Evolutionary conservation across 176 grass and related monocot genomes (phyloP), one percentile per base, ranked within the genome.

Genomic region (Miscanthus lutarioriparius): DNA sequence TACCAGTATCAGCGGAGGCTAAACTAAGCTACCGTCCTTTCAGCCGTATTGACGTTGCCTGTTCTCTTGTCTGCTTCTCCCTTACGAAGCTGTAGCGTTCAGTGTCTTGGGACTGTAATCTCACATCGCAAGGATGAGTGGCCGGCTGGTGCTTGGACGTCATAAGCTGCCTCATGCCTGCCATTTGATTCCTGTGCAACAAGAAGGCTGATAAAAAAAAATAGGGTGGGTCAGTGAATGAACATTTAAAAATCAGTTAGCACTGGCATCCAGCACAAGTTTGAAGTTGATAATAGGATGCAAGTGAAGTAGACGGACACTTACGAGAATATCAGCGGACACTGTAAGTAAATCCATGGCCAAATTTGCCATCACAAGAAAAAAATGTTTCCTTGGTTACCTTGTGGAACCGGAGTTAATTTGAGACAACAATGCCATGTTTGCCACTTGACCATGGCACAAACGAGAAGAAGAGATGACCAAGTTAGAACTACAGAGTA

Each of bases 1-100:
- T 53, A 85, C 23, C 82, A 23, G 64, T 2, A 78, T 26, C 35
- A 22, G 7, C 64, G 28, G 15, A 10, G 72, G 79, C 14, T 61
- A 45, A 36, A 45, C 44, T 75, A 86, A 30, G 64, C 7, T 23
- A 51, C 38, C 20, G 80, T 17, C 30, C 5, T 88, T 77, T 8
- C 17, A 70, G 70, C 67, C 70, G 67, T 61, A 62, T 63, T 70
- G 72, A 71, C 9, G 32, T 12, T 4, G n/a, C 8, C 8, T 77
- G 88, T 51, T 89, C 33, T 41, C 53, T 85, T 90, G 88, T 75
- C 67, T 40, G 39, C 40, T 75, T 79, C n/a, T 69, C n/a, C 17
- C 37, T 14, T 28, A 47, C 22, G n/a, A 47, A 30, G n/a, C 58
- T 43, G 20, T n/a, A 83, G 67, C 2, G 74, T 66, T 73, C 51